A percentile compares a stretch with the other conserved stretches of the same genome.
Evolutionary conservation across 2,329 filamentous ascomycete genomes (phyloP).

Genomic region (Neonectria hederae): DNA sequence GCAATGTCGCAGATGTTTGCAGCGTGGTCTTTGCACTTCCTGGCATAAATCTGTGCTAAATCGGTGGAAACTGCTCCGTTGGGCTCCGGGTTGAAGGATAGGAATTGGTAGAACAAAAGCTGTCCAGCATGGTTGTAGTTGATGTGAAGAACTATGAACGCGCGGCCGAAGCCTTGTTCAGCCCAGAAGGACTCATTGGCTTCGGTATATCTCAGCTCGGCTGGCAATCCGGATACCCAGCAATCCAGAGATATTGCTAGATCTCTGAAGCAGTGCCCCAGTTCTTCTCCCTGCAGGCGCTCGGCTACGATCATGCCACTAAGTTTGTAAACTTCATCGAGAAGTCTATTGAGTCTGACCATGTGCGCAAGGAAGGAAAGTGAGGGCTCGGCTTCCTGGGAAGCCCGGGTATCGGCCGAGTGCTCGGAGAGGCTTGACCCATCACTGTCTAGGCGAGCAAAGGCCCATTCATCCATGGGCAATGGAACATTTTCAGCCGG

Average conservation of each 20-base stretch:
- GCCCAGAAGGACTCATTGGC: conserved; percentile 48
- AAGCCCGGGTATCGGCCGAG: background rate
- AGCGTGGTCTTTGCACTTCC: conserved; percentile 53
- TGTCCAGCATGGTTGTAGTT: conserved; percentile 58
- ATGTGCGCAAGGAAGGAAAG: conserved; percentile 27
- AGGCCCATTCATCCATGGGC: conserved; percentile 47
- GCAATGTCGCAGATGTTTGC: conserved; percentile 52
- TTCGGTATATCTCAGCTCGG: conserved; percentile 48
- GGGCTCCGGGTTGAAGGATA: conserved; percentile 44
- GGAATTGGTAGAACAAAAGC: conserved; percentile 59
- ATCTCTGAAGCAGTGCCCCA: conserved; percentile 45
- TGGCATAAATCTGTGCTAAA: conserved; percentile 41
- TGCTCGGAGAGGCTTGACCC: background rate
- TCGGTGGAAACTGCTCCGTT: conserved; percentile 26
- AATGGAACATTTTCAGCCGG: conserved; percentile 39
- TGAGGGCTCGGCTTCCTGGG: background rate
- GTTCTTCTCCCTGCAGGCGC: background rate
- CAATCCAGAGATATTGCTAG: conserved; percentile 43
- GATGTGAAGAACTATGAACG: conserved; percentile 56
- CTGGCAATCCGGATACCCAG: conserved; percentile 48
- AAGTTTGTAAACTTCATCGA: conserved; percentile 51
- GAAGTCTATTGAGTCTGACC: conserved; percentile 45
- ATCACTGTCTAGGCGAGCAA: background rate
- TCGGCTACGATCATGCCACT: conserved; percentile 16
- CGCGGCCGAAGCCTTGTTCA: conserved; percentile 51